Conservation (phyloP, 1,284 basidiomycete genomes). For the Cystobasidium pallidum region DNA sequence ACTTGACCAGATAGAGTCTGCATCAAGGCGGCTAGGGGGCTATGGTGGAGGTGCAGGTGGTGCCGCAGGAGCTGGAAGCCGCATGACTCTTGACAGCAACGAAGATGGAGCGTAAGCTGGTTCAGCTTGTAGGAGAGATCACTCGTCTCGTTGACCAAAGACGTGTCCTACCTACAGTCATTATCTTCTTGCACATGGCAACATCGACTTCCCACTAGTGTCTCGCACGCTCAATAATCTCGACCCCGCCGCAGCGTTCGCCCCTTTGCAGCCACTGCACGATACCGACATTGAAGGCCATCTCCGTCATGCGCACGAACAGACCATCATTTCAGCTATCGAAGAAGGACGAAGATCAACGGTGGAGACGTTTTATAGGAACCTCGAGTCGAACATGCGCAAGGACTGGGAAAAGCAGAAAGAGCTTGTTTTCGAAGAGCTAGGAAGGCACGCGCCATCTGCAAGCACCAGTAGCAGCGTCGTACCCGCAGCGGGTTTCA, state of each 20-base stretch:
- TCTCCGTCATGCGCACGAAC: constrained; percentile 87
- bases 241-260: constrained; percentile 82
- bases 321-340: constrained; percentile 88
- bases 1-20: constrained; percentile 87
- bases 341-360: constrained; percentile 81
- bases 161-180: constrained; percentile 48
- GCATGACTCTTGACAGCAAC: constrained; percentile 28
- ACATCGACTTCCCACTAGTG: constrained; percentile 77
- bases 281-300: constrained; percentile 86
- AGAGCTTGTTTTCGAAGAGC: constrained; percentile 84
- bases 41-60: constrained; percentile 53
- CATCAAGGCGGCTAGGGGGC: constrained; percentile 69
- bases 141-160: constrained; percentile 11
- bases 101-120: constrained; percentile 43
- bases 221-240: constrained; percentile 77
- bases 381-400: constrained; percentile 73
- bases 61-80: not conserved
- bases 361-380: constrained; percentile 79
- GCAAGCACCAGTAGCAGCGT: constrained; percentile 42
- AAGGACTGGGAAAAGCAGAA: constrained; percentile 89
- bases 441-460: constrained; percentile 64
- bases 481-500: constrained; percentile 55
- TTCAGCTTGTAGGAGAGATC: no score
- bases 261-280: constrained; percentile 81
- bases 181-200: constrained; percentile 77